A percentile compares a stretch with the other conserved stretches of the same genome.
phyloP scores from a whole-genome alignment of 495 filamentous ascomycete genomes.

The Margaritispora aquatica region DNA sequence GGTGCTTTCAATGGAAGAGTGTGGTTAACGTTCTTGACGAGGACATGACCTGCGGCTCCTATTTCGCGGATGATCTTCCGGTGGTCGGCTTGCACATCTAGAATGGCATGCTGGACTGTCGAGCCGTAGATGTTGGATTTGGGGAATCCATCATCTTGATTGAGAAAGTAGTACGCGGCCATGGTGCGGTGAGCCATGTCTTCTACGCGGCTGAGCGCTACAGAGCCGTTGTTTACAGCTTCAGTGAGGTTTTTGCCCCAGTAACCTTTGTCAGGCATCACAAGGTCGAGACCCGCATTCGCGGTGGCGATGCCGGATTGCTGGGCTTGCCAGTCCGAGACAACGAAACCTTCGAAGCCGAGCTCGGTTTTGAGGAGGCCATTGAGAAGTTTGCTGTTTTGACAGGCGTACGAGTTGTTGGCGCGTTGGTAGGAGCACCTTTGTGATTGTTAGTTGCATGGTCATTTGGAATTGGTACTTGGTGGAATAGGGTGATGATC shows the following conservation, averaged over 20 bases:
- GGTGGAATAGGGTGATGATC: too few species aligned
- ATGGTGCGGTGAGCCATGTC: constrained; percentile 91
- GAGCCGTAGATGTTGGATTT: constrained; percentile 41
- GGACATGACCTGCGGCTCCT: constrained; percentile 70
- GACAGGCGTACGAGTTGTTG: constrained; percentile 64
- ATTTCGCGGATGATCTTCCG: constrained; percentile 61
- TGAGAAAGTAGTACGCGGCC: constrained; percentile 63
- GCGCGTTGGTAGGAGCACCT: constrained; percentile 80
- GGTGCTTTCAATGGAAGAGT: constrained; percentile 72
- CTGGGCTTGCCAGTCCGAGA: constrained; percentile 81
- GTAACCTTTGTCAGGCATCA: constrained; percentile 60
- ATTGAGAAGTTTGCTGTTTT: constrained; percentile 63
- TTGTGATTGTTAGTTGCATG: background rate
- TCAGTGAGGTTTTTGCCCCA: constrained; percentile 30
- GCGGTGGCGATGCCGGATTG: constrained; percentile 41
- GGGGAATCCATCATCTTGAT: constrained; percentile 45
- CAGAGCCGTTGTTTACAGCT: constrained; percentile 41
- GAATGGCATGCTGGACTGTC: constrained; percentile 66
- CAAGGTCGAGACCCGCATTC: constrained; percentile 62
- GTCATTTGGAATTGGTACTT: too few species aligned
- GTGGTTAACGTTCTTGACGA: constrained; percentile 76
- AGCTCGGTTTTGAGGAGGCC: constrained; percentile 81
- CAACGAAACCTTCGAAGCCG: constrained; percentile 89
- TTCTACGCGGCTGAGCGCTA: constrained; percentile 69
- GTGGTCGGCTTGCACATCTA: constrained; percentile 74